These are phyloP conservation scores for Neurospora pannonica DNA, from an alignment of 495 filamentous ascomycete species.

Conservation along the genomic window DNA sequence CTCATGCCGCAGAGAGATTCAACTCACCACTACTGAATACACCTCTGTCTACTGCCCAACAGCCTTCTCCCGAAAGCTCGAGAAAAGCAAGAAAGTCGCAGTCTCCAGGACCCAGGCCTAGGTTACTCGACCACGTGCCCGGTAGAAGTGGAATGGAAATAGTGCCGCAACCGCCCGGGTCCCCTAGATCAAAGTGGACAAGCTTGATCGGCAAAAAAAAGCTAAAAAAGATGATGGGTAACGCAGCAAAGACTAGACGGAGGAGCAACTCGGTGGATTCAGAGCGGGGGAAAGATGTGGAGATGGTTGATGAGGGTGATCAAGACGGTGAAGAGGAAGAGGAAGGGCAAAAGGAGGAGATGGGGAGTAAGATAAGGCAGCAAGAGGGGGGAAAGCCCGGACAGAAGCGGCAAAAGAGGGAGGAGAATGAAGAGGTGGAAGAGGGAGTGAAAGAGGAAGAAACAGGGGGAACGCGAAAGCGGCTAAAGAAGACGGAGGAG, in stretches of 20 bases:
- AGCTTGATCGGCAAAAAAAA: too few relatives aligned
- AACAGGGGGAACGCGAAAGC: not conserved
- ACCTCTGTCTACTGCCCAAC: too few relatives aligned
- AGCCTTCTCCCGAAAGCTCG: too few relatives aligned
- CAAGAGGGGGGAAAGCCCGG: not conserved
- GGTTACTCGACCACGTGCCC: too few relatives aligned
- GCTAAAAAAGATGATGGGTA: not conserved
- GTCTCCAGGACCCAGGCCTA: too few relatives aligned
- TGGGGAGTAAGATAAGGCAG: too few relatives aligned
- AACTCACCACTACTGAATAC: not conserved
- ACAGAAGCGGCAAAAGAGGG: not conserved
- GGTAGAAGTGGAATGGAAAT: too few relatives aligned
- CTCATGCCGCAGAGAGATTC: not conserved
- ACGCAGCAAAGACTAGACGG: not conserved
- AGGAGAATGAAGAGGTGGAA: not conserved
- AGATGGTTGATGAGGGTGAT: not conserved
- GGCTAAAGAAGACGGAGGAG: not conserved
- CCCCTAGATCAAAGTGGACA: too few relatives aligned
- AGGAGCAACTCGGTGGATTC: not conserved
- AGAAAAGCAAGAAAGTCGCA: not conserved
- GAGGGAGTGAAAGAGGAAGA: not conserved
- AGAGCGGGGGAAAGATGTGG: rapidly evolving
- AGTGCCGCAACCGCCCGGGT: too few relatives aligned
- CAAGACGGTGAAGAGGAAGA: not conserved
- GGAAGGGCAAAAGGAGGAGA: not conserved